A percentile compares a stretch with the other conserved stretches of the same genome.
phyloP scores from a whole-genome alignment of 2,329 filamentous ascomycete species.

The Trichoderma koningii region DNA sequence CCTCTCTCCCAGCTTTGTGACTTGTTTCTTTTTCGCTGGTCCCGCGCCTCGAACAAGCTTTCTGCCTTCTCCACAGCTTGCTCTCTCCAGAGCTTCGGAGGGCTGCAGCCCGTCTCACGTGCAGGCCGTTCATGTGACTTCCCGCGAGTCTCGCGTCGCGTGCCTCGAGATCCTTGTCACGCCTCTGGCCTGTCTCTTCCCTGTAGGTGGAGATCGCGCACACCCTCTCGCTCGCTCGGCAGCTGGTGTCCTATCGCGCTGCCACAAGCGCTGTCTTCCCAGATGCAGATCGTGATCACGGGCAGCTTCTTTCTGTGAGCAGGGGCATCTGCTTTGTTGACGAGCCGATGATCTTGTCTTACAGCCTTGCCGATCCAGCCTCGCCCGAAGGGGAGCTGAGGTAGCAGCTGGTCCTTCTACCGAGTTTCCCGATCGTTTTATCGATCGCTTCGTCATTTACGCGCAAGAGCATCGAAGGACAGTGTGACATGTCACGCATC shows the following conservation, averaged over 20 bases:
- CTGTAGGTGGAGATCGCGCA: conserved; percentile 20
- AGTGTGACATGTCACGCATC: not conserved
- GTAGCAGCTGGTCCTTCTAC: not conserved
- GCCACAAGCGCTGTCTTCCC: conserved; percentile 2
- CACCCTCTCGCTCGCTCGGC: conserved; percentile 8
- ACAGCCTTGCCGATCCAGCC: conserved; percentile 20
- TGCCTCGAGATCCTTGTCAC: conserved; percentile 18
- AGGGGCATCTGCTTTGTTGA: not conserved
- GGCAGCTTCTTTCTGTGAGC: conserved; percentile 4
- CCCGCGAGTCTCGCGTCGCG: conserved; percentile 36
- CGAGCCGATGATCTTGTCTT: conserved; percentile 6
- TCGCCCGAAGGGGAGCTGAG: not conserved
- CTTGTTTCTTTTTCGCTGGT: conserved; percentile 2
- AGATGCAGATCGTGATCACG: conserved; percentile 20
- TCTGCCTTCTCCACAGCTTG: conserved; percentile 9
- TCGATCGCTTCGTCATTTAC: too few species aligned
- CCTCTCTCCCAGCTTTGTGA: not conserved
- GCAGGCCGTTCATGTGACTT: conserved; percentile 38
- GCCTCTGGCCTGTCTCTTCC: not conserved
- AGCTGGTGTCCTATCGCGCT: conserved; percentile 15
- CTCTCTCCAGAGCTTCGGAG: conserved; percentile 7
- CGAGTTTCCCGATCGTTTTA: not conserved
- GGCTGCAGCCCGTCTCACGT: conserved; percentile 23
- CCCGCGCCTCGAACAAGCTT: conserved; percentile 2
- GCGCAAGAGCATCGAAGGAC: not conserved